Percentiles rank a stretch among this genome's conserved stretches.
Evolutionary conservation across 208 protist genomes (phyloP).

Genomic region (Leishmania turanica): DNA sequence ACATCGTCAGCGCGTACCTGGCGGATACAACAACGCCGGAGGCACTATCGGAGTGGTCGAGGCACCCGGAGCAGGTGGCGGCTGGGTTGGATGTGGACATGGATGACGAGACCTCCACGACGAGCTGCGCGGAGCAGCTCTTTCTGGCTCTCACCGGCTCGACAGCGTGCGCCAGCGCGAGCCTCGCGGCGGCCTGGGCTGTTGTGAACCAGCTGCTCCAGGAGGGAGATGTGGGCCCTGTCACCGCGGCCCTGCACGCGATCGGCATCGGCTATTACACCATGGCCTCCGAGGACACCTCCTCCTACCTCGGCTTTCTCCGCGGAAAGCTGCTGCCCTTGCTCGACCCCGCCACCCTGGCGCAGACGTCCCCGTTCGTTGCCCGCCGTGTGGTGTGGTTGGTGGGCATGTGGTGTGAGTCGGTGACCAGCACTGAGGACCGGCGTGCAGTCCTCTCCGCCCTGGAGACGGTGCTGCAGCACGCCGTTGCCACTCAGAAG

Average conservation of each 20-base stretch:
- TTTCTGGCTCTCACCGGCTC: slow-evolving; percentile 80
- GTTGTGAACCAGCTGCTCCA: slow-evolving; percentile 59
- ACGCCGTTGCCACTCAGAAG: slow-evolving; percentile 20
- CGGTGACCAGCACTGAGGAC: slow-evolving; percentile 32
- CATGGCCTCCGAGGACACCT: slow-evolving; percentile 47
- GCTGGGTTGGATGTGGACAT: slow-evolving; percentile 54
- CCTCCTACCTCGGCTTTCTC: slow-evolving; percentile 61
- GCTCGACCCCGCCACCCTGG: slow-evolving; percentile 26
- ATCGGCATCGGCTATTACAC: slow-evolving; percentile 88
- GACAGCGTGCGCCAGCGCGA: slow-evolving; percentile 22
- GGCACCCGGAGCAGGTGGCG: slow-evolving; percentile 50
- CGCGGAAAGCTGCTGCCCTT: slow-evolving; percentile 60
- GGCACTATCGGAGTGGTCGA: slow-evolving; percentile 47
- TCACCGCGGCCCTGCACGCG: slow-evolving; percentile 82
- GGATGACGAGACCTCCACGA: slow-evolving; percentile 51
- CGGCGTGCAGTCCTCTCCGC: slow-evolving; percentile 54
- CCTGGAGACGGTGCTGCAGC: slow-evolving; percentile 51
- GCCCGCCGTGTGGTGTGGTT: slow-evolving; percentile 84
- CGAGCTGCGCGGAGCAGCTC: slow-evolving; percentile 66
- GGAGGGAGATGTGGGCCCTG: slow-evolving; percentile 25
- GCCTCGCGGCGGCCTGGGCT: slow-evolving; percentile 48
- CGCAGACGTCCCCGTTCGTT: slow-evolving; percentile 48
- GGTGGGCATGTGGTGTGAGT: slow-evolving; percentile 89
- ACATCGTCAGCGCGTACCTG: slow-evolving; percentile 52
- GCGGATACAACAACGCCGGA: slow-evolving; percentile 43